Conservation (phyloP, 2,329 filamentous ascomycete genomes). For the Colletotrichum sansevieriae region DNA sequence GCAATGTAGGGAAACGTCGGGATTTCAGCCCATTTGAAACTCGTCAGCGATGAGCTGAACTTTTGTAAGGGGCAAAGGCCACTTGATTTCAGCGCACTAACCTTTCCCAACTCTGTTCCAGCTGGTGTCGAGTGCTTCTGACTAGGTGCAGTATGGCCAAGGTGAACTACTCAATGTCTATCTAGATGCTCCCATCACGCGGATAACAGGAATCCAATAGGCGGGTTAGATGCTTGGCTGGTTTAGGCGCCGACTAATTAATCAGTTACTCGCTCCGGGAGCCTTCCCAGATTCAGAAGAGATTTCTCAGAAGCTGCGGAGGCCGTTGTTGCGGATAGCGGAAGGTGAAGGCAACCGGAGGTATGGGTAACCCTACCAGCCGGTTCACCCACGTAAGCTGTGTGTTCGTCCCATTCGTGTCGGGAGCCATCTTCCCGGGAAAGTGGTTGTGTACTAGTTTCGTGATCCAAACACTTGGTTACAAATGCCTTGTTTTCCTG, state of each 20-base stretch:
- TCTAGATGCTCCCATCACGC: no score
- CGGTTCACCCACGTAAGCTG: background rate
- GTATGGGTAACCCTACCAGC: slow-evolving; percentile 34
- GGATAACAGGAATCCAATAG: background rate
- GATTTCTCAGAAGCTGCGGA: background rate
- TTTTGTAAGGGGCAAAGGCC: background rate
- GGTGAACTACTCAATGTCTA: no score
- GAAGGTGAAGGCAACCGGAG: slow-evolving; percentile 24
- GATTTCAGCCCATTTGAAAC: slow-evolving; percentile 10
- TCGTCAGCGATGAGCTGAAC: background rate
- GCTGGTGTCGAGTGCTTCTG: no score
- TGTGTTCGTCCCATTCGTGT: slow-evolving; percentile 37
- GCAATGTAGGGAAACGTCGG: background rate
- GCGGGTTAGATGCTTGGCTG: background rate
- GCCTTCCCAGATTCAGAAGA: slow-evolving; percentile 8
- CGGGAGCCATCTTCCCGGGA: slow-evolving; percentile 28
- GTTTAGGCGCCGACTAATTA: background rate
- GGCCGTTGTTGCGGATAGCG: slow-evolving; percentile 22
- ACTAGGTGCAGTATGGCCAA: no score
- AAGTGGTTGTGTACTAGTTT: slow-evolving; percentile 29
- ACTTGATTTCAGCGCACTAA: slow-evolving; percentile 2
- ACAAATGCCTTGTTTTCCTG: background rate
- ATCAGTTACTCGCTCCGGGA: background rate
- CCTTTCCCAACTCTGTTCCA: no score
- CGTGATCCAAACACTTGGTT: slow-evolving; percentile 10